Conservation (phyloP, 2,329 filamentous ascomycete genomes). For the Chrysoporthe deuterocubensis region DNA sequence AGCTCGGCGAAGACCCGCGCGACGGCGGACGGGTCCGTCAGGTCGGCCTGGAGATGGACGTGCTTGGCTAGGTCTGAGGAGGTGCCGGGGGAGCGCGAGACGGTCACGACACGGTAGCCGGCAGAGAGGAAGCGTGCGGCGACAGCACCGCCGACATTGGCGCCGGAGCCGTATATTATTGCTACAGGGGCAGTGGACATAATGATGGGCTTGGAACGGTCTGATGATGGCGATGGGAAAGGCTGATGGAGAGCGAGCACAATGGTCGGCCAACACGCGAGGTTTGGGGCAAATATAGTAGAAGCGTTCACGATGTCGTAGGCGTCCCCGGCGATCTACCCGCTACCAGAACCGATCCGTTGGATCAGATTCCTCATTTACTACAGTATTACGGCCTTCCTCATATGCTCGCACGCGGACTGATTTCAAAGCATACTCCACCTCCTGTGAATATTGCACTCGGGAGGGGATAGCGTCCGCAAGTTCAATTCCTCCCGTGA, state of each 20-base stretch:
- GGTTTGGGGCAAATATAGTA: background rate
- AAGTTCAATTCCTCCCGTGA: too few relatives aligned
- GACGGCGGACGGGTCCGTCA: conserved; percentile 9
- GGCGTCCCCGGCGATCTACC: background rate
- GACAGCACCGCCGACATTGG: conserved; percentile 20
- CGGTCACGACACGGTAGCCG: conserved; percentile 19
- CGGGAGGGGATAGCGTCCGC: too few relatives aligned
- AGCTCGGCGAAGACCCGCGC: background rate
- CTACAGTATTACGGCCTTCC: too few relatives aligned
- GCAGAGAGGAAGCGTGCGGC: conserved; percentile 14
- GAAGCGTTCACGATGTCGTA: background rate
- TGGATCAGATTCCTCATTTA: background rate
- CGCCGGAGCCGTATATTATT: conserved; percentile 22
- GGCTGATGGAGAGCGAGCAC: background rate
- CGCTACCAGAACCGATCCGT: background rate
- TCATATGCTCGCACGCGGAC: too few relatives aligned
- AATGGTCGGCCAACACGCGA: background rate
- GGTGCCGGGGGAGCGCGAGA: conserved; percentile 18
- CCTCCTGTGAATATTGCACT: too few relatives aligned
- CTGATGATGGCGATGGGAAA: background rate
- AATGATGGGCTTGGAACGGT: background rate
- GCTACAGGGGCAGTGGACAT: conserved; percentile 15
- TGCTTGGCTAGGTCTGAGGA: background rate
- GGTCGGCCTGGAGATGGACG: conserved; percentile 12
- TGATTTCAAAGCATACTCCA: too few relatives aligned